Evolutionary conservation across 306 rosid genomes (phyloP).

Genomic region (Prunus kanzakura): DNA sequence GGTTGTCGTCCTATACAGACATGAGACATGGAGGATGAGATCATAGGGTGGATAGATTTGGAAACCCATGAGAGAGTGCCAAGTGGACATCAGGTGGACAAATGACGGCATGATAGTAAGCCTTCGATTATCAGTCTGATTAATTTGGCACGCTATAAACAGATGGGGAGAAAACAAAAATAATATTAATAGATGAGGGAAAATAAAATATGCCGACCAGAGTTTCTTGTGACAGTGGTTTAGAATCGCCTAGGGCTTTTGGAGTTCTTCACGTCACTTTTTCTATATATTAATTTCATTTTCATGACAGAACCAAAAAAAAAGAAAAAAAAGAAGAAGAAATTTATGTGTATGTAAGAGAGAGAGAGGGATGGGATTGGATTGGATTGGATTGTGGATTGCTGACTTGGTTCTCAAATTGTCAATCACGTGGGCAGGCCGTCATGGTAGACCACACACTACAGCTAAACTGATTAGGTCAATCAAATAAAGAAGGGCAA

Average conservation of each 20-base stretch:
- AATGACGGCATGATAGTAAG: constrained; percentile 33
- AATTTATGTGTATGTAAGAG: not conserved
- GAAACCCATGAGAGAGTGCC: constrained; percentile 19
- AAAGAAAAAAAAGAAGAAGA: not conserved
- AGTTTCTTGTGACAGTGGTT: constrained; percentile 60
- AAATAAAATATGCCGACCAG: constrained; percentile 48
- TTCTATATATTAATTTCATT: constrained; percentile 43
- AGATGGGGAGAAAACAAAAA: not conserved
- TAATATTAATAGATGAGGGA: constrained; percentile 8
- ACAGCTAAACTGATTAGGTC: constrained; percentile 51
- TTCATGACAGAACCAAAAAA: constrained; percentile 28
- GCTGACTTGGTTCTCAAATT: constrained; percentile 58
- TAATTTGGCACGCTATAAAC: constrained; percentile 18
- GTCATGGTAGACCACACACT: constrained; percentile 68
- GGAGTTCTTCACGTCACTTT: constrained; percentile 86
- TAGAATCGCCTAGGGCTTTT: constrained; percentile 47
- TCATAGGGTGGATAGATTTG: constrained; percentile 15
- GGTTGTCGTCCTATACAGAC: constrained; percentile 31
- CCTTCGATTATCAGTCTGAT: constrained; percentile 14
- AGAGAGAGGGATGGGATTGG: constrained; percentile 8
- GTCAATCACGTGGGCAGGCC: constrained; percentile 93
- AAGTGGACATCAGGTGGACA: constrained; percentile 23
- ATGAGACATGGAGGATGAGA: constrained; percentile 21
- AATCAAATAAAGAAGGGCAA: constrained; percentile 39
- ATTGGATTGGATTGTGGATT: constrained; percentile 40